phyloP scores from a whole-genome alignment of 2,329 filamentous ascomycete genomes.

The Penicillium aurantiogriseum region DNA sequence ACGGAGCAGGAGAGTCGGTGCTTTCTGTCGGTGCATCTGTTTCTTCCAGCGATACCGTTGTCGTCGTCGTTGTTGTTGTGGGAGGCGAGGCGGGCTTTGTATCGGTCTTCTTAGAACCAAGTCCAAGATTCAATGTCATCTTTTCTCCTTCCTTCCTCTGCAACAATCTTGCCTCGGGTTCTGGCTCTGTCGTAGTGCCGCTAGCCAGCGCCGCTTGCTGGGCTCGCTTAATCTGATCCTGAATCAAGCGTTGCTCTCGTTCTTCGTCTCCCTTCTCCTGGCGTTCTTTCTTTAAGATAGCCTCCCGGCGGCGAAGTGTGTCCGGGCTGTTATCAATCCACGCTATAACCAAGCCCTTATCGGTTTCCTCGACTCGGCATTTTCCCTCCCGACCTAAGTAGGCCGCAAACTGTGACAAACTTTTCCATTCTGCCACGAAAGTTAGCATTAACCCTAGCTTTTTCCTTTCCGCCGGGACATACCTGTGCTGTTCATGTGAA shows the following conservation, averaged over 20 bases:
- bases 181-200: constrained; percentile 40
- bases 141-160: constrained; percentile 70
- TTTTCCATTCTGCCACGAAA: constrained; percentile 63
- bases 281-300: constrained; percentile 76
- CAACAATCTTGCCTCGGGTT: constrained; percentile 42
- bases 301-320: constrained; percentile 75
- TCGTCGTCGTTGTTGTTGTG: background rate
- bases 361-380: constrained; percentile 84
- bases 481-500: constrained; percentile 86
- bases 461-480: background rate
- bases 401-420: constrained; percentile 86
- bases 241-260: constrained; percentile 76
- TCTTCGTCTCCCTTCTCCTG: constrained; percentile 91
- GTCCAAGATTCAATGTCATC: constrained; percentile 68
- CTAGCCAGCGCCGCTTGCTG: constrained; percentile 55
- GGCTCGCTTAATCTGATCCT: constrained; percentile 78
- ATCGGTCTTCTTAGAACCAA: constrained; percentile 28
- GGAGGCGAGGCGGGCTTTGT: constrained; percentile 25
- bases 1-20: constrained; percentile 16
- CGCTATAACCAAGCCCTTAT: constrained; percentile 76
- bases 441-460: background rate
- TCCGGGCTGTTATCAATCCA: constrained; percentile 94
- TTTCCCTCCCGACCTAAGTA: constrained; percentile 81
- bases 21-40: constrained; percentile 15
- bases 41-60: constrained; percentile 15